phyloP scores from a whole-genome alignment of 371 early-diverging fungal species.

The Phascolomyces articulosus region DNA sequence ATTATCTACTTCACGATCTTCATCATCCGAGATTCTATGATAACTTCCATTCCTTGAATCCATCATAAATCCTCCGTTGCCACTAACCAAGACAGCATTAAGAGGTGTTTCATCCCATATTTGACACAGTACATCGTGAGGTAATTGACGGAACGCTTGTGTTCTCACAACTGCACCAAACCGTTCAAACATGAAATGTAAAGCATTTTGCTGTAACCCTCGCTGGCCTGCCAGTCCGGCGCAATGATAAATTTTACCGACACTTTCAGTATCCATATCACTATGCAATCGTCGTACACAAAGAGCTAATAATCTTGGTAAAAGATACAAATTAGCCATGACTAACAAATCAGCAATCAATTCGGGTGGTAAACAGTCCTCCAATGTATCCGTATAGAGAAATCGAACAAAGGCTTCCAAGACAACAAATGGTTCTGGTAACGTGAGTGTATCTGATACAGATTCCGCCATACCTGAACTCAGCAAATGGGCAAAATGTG shows the following conservation, averaged over 20 bases:
- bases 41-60: conserved; percentile 9
- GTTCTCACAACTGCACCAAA: conserved; percentile 71
- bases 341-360: conserved; percentile 64
- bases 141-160: conserved; percentile 53
- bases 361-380: conserved; percentile 36
- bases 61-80: conserved; percentile 2
- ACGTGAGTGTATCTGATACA: conserved; percentile 38
- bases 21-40: conserved; percentile 12
- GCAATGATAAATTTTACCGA: conserved; percentile 59
- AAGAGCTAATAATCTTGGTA: conserved; percentile 58
- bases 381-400: conserved; percentile 65
- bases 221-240: conserved; percentile 60
- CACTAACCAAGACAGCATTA: conserved; percentile 39
- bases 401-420: conserved; percentile 60
- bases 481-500: conserved; percentile 59
- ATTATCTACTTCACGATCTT: conserved; percentile 12
- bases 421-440: conserved; percentile 56
- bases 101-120: conserved; percentile 65
- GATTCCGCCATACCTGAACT: conserved; percentile 60
- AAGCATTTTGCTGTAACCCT: conserved; percentile 59
- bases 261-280: conserved; percentile 57
- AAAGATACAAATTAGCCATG: conserved; percentile 63
- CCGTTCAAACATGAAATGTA: conserved; percentile 65
- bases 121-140: conserved; percentile 59
- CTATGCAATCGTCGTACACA: conserved; percentile 56